phyloP scores from a whole-genome alignment of 108 stramenopile species.

The Nitzschia sp. region DNA sequence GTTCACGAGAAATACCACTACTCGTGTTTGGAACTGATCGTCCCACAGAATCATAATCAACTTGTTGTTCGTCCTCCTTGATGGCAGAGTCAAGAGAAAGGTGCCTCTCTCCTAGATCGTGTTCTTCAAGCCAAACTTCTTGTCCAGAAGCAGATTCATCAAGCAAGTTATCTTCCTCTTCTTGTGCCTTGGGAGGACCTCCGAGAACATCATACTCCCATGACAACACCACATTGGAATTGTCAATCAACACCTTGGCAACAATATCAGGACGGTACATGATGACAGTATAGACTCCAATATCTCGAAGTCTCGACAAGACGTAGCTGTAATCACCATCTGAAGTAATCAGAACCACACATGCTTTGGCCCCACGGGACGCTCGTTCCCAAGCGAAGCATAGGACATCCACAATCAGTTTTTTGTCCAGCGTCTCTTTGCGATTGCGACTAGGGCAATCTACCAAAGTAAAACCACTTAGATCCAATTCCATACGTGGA shows the following conservation, averaged over 20 bases:
- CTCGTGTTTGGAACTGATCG: neutral
- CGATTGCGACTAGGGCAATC: neutral
- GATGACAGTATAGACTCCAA: conserved; percentile 14
- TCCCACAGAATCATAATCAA: neutral
- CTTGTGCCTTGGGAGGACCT: neutral
- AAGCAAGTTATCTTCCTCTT: neutral
- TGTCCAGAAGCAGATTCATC: no score
- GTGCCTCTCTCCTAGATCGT: no score
- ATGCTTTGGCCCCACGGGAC: neutral
- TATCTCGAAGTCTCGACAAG: conserved; percentile 6
- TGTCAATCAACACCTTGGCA: conserved; percentile 12
- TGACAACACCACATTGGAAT: conserved; percentile 3
- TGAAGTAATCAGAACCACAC: conserved; percentile 25
- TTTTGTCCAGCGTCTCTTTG: conserved; percentile 34
- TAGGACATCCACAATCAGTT: conserved; percentile 29
- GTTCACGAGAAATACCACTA: neutral
- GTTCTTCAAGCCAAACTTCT: no score
- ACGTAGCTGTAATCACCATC: conserved; percentile 25
- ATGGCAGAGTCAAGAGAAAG: no score
- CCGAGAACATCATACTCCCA: conserved; percentile 12
- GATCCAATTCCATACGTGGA: no score
- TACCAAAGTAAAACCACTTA: no score
- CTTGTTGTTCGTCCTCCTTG: neutral
- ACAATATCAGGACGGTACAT: conserved; percentile 18
- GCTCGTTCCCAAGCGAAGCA: conserved; percentile 10